Evolutionary conservation across 495 filamentous ascomycete species (phyloP), one percentile per base, ranked within the genome.

Genomic region (Penicillium nucicola): DNA sequence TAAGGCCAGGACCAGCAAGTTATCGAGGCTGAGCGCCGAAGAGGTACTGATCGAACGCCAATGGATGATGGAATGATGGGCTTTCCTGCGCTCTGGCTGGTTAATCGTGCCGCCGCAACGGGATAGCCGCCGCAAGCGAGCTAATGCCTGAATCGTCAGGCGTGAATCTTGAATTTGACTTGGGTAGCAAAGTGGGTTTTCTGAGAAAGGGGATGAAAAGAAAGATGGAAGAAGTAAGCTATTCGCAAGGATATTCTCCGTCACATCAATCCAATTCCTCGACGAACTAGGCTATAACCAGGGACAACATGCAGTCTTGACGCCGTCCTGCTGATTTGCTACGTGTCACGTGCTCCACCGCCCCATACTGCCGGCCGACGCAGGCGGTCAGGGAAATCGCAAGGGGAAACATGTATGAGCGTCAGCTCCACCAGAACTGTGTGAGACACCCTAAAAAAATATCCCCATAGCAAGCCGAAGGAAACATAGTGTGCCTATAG

Each of bases 41-140:
- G 36, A 52, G 40, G 52, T 39, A 48, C 39, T 25, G 50, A 57
- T 62, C 42, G 45, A 51, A 52, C 60, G 48, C 43, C 40, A 58
- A 55, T 55, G 55, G 45, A 64, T 70, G 57, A 60, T 64, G 60
- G 56, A 61, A 38, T 61, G 58, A 56, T 64, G 57, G 62, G 63
- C 65, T 65, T 70, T 72, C 60, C 65, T 68, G 69, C 61, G 52
- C 57, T 67, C 68, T 71, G 70, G 66, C 60, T 75, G 70, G 72
- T 68, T 68, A 61, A 28, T 65, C 62, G 55, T 71, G 68, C 68
- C 71, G 69, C 67, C 66, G 69, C 71, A 72, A 72, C 57, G 57
- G 64, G 69, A 68, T 72, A 76, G 66, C 59, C 72, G 72, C 72
- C 60, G 61, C 60, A 71, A 73, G 68, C 70, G 70, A 71, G 57